Conservation (phyloP, 495 filamentous ascomycete species). For the Lasiosphaeriaceae sp. region DNA sequence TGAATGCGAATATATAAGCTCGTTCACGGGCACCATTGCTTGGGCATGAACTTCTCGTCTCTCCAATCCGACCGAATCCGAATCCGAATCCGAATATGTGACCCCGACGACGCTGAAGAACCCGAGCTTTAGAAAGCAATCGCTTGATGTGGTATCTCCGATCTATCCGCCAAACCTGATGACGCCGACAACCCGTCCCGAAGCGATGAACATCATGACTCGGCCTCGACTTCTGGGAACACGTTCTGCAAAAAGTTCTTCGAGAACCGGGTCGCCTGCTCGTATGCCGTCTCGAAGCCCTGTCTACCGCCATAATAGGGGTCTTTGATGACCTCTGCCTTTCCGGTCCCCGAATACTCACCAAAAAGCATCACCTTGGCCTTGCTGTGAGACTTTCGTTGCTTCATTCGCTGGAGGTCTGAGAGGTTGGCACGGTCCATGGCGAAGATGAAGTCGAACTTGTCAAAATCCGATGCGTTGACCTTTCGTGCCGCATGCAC, state of each 20-base stretch:
- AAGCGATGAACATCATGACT: slow-evolving; percentile 3
- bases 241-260: slow-evolving; percentile 61
- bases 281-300: slow-evolving; percentile 81
- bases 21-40: not conserved
- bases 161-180: not conserved
- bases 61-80: no score
- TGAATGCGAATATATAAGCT: not conserved
- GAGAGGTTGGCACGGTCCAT: slow-evolving; percentile 87
- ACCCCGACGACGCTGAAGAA: no score
- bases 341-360: slow-evolving; percentile 65
- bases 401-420: slow-evolving; percentile 60
- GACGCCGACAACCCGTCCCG: not conserved
- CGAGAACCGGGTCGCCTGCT: slow-evolving; percentile 78
- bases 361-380: slow-evolving; percentile 78
- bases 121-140: no score
- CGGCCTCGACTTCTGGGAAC: slow-evolving; percentile 38
- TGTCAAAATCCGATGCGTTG: slow-evolving; percentile 57
- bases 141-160: not conserved
- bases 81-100: no score
- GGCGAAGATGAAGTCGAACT: slow-evolving; percentile 89
- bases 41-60: not conserved
- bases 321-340: slow-evolving; percentile 72
- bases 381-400: slow-evolving; percentile 49
- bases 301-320: slow-evolving; percentile 86
- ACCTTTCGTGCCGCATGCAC: slow-evolving; percentile 69